Evolutionary conservation across 176 grass and related monocot species (phyloP).

Genomic region (Phoenix roebelenii): DNA sequence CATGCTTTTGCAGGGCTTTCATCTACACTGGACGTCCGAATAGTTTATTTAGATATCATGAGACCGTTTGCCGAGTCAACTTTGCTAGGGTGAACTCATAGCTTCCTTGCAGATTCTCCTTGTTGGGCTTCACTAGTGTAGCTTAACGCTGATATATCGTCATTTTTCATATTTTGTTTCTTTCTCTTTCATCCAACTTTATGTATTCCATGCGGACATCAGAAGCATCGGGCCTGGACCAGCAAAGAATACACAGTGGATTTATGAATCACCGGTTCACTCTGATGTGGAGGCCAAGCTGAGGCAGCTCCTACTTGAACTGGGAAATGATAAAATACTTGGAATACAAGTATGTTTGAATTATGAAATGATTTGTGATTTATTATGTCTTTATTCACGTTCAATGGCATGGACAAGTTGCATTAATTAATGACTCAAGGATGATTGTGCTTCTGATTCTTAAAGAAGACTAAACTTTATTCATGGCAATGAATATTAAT

Average conservation of each 20-base stretch:
- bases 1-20: constrained; percentile 59
- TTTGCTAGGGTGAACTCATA: constrained; percentile 57
- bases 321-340: constrained; percentile 88
- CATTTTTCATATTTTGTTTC: background rate
- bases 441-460: no score
- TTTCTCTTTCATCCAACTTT: background rate
- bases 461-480: no score
- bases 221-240: constrained; percentile 36
- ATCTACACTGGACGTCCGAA: constrained; percentile 70
- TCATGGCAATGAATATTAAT: no score
- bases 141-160: background rate
- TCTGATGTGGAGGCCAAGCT: constrained; percentile 83
- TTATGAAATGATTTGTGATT: background rate
- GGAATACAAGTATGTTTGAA: constrained; percentile 71
- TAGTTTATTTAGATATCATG: constrained; percentile 92
- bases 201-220: constrained; percentile 20
- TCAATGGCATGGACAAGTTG: no score
- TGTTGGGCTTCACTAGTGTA: background rate
- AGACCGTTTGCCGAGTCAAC: constrained; percentile 96
- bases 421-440: no score
- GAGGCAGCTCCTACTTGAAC: constrained; percentile 52
- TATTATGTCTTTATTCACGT: no score
- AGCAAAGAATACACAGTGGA: constrained; percentile 44
- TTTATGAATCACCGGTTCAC: constrained; percentile 75
- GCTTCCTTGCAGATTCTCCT: constrained; percentile 6